Base-by-base conservation (phyloP, 345 rosid genomes). In the Eucalyptus regnans region DNA sequence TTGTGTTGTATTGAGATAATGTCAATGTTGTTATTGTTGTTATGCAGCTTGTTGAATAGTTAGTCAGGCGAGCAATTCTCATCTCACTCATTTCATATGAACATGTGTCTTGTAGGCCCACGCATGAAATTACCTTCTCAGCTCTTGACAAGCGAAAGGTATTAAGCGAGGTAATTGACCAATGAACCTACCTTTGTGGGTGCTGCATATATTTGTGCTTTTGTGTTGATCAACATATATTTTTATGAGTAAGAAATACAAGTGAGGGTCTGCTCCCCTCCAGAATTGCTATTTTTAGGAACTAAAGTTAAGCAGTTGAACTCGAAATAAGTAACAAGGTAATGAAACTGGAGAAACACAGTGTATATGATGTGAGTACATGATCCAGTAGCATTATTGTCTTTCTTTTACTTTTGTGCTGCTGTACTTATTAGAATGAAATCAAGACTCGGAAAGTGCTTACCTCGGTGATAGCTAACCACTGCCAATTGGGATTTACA, bases 71-170 rank as follows among this genome's bases (percentile, higher is more conserved):
- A 37, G 56, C 48, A 48, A 44, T 51, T 50, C 62, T 44, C 60
- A 88, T 88, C 43, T 51, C 44, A 3, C 46, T 41, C 48, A 76
- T 41, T 76, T 76, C 2, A 2, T 76, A 25, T 88, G 43, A 22
- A 22, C 31, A 13, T 50, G 54, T 25, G 89, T 93, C 92, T 89
- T 96, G 91, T 89, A 97, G 99, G 94, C 96, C 98, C 79, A 97
- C 95, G 97, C 99, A 96, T 50, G 99, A 98, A 93, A 96, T 98
- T 90, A 98, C 99, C 88, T 97, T 98, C 93, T 94, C 99, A 86
- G 95, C 99, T n/a, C 92, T 96, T 88, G 99, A 98, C 95, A 93
- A 94, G 94, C 99, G 97, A 14, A 98, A 98, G 93, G 98, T 97
- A 89, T 97, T 97, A 43, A 95, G 97, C 89, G 94, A 98, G 99